Base-by-base conservation (phyloP, 2,329 filamentous ascomycete genomes). In the Penicillium polonicum region DNA sequence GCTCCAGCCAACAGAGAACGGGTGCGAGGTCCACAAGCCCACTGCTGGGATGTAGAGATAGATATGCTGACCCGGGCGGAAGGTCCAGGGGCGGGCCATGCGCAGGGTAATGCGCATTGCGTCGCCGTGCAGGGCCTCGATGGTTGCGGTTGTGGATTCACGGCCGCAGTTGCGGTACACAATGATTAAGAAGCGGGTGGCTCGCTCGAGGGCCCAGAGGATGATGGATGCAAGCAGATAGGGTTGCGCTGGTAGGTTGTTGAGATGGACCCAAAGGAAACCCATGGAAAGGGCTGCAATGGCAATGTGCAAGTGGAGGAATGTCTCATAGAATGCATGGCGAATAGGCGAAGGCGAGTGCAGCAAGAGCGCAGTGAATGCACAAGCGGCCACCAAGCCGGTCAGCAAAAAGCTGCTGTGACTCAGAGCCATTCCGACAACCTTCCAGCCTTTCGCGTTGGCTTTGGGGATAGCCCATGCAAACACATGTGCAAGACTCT, bases 281-380 rank as follows among this genome's bases (percentile, higher is more conserved):
- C 84, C 80, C 50, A 97, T 83, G 48, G 81, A 79, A 53, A 90
- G 70, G 36, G 88, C 74, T 39, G 88, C 91, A 50, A 96, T 78
- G 38, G 90, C 74, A 65, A 96, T 92, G 77, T 97, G 94, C 31
- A 88, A 76, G 71, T 90, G 91, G 67, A 97, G 83, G 78, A 97
- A 97, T 1, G 90, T 93, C 77, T 97, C 93, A 78, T 97, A 97
- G 72, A 96, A 96, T 48, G 92, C 91, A 73, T 96, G 92, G 60
- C 93, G 87, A 52, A 97, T 70, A 0, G 91, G 60, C 1, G 78
- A 93, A 53, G 89, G 79, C 10, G 91, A 88, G 29, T 88, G 79
- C 51, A 96, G 68, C 53, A 89, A 70, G 45, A 97, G 80, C 44
- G 89, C 71, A 41, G 84, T 66, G 70, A 96, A 83, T 38, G 84